Evolutionary conservation across 768 basidiomycete genomes (phyloP).

Genomic region (Hydnomerulius pinastri): DNA sequence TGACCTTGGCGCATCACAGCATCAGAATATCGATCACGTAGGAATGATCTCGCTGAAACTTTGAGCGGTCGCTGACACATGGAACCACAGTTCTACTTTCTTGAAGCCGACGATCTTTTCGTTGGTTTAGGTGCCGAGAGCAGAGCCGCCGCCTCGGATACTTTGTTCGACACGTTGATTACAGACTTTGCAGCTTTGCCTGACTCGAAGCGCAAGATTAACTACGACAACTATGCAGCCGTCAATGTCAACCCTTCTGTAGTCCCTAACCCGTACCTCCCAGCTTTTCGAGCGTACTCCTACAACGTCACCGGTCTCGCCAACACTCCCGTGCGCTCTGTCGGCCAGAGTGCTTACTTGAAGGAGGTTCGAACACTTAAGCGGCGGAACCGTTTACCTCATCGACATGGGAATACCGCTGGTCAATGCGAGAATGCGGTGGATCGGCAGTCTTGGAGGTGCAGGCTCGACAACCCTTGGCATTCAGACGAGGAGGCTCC

Average conservation of each 20-base stretch:
- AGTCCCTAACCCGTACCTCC: conserved; percentile 85
- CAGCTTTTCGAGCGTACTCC: conserved; percentile 76
- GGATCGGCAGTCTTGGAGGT: conserved; percentile 61
- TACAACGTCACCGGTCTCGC: conserved; percentile 66
- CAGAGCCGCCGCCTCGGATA: conserved; percentile 3
- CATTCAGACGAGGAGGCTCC: conserved; percentile 66
- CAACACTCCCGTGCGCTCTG: conserved; percentile 3
- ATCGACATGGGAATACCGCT: conserved; percentile 47
- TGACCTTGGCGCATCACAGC: conserved; percentile 40
- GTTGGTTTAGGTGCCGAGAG: conserved; percentile 36
- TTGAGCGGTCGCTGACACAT: neutral
- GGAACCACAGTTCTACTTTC: conserved; percentile 50
- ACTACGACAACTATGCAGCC: conserved; percentile 68
- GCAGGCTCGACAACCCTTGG: conserved; percentile 60
- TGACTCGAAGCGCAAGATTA: conserved; percentile 45
- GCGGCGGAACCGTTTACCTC: conserved; percentile 30
- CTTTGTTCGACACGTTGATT: conserved; percentile 49
- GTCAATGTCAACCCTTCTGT: conserved; percentile 82
- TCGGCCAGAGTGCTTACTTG: conserved; percentile 7
- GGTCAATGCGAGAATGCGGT: conserved; percentile 49
- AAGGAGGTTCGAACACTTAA: neutral
- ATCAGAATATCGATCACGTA: conserved; percentile 87
- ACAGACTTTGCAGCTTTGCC: conserved; percentile 69
- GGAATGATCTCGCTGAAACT: conserved; percentile 19
- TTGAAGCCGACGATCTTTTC: conserved; percentile 55